phyloP scores from a whole-genome alignment of 192 early-diverging fungal species.

The Backusella psychrophila region DNA sequence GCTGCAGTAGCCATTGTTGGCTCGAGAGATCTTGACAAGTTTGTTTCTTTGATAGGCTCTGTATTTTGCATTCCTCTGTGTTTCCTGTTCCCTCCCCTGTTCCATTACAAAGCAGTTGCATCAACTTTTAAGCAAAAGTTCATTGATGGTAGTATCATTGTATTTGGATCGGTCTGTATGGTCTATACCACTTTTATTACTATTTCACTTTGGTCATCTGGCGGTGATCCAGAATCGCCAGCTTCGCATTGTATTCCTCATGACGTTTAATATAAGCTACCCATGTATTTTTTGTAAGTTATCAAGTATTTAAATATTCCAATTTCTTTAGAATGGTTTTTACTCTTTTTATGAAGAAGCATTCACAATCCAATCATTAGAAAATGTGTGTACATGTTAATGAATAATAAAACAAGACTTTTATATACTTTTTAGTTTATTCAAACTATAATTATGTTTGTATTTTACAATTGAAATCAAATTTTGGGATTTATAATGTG shows the following conservation, averaged over 20 bases:
- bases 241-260: slow-evolving; percentile 18
- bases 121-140: slow-evolving; percentile 34
- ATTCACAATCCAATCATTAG: background rate
- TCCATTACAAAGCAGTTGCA: slow-evolving; percentile 58
- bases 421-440: background rate
- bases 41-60: slow-evolving; percentile 60
- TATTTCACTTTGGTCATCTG: slow-evolving; percentile 58
- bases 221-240: slow-evolving; percentile 4
- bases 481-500: background rate
- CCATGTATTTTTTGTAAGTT: background rate
- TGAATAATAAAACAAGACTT: background rate
- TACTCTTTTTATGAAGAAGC: no score
- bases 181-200: slow-evolving; percentile 82
- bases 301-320: background rate
- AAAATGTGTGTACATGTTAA: background rate
- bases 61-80: slow-evolving; percentile 67
- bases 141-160: slow-evolving; percentile 60
- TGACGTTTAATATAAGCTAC: background rate
- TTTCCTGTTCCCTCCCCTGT: slow-evolving; percentile 74
- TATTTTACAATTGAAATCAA: background rate
- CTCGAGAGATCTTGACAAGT: slow-evolving; percentile 62
- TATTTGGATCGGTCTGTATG: slow-evolving; percentile 68
- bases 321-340: no score
- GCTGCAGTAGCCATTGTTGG: slow-evolving; percentile 59
- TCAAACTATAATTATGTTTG: background rate